Evolutionary conservation across 2,329 filamentous ascomycete genomes (phyloP).

Genomic region (Berkeleyomyces rouxiae): DNA sequence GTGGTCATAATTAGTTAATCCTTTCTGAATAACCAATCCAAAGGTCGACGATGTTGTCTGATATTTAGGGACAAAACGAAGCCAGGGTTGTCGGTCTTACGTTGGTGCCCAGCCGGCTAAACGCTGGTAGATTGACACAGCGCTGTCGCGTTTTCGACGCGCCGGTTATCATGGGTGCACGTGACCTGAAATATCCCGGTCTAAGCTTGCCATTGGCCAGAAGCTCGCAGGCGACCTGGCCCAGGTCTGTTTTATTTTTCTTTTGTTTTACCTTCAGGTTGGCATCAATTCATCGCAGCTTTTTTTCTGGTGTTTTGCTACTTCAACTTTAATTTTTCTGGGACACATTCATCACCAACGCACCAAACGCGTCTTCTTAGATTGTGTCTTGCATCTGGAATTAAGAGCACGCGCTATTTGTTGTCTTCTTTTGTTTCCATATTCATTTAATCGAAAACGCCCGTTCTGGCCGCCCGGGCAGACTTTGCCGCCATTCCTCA

Average conservation of each 20-base stretch:
- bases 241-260: neutral
- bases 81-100: no score
- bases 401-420: neutral
- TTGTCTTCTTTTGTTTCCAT: neutral
- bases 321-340: neutral
- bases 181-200: neutral
- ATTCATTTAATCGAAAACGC: slow-evolving; percentile 1
- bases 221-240: neutral
- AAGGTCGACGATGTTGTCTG: no score
- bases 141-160: neutral
- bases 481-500: neutral
- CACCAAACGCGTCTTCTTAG: neutral
- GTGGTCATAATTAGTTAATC: no score
- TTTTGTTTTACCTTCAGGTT: neutral
- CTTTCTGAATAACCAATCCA: no score
- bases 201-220: neutral
- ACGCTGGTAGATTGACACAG: neutral
- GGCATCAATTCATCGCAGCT: neutral
- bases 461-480: neutral
- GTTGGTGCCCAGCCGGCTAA: neutral
- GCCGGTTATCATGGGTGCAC: neutral
- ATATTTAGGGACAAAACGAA: no score
- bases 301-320: neutral
- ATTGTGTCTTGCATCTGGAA: neutral
- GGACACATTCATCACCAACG: neutral